A percentile compares a stretch with the other conserved stretches of the same genome.
These are phyloP conservation scores for Penicillium sp. DNA, from an alignment of 2,329 filamentous ascomycete genomes.

Conservation along the genomic window DNA sequence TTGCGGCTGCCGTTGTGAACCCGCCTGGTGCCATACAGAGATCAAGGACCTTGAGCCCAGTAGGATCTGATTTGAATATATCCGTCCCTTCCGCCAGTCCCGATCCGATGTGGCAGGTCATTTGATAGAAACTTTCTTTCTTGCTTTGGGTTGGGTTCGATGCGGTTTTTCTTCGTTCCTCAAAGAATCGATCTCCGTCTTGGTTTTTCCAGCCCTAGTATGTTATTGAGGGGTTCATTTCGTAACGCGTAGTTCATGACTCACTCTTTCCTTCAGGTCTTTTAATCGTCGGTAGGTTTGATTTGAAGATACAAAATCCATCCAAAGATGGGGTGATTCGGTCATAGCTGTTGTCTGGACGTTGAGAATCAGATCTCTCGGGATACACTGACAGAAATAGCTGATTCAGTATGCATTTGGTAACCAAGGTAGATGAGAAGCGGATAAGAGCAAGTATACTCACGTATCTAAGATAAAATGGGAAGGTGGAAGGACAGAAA, in stretches of 20 bases:
- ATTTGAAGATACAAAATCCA: not conserved
- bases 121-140: not conserved
- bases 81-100: not conserved
- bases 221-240: not conserved
- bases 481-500: not conserved
- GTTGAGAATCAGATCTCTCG: not conserved
- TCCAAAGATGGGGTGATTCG: not conserved
- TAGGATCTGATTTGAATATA: not conserved
- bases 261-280: not conserved
- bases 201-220: not conserved
- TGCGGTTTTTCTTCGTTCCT: not conserved
- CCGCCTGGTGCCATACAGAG: not conserved
- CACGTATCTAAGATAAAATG: not conserved
- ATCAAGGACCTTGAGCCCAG: not conserved
- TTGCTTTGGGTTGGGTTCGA: not conserved
- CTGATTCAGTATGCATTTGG: not conserved
- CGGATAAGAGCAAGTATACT: not conserved
- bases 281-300: not conserved
- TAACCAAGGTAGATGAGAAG: not conserved
- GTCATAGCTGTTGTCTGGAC: not conserved
- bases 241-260: accelerated
- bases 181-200: not conserved
- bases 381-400: not conserved
- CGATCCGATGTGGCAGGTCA: not conserved
- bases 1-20: not conserved